A percentile compares a stretch with the other conserved stretches of the same genome.
phyloP scores from a whole-genome alignment of 2,329 filamentous ascomycete genomes.

The Aspergillus pseudoviridinutans region DNA sequence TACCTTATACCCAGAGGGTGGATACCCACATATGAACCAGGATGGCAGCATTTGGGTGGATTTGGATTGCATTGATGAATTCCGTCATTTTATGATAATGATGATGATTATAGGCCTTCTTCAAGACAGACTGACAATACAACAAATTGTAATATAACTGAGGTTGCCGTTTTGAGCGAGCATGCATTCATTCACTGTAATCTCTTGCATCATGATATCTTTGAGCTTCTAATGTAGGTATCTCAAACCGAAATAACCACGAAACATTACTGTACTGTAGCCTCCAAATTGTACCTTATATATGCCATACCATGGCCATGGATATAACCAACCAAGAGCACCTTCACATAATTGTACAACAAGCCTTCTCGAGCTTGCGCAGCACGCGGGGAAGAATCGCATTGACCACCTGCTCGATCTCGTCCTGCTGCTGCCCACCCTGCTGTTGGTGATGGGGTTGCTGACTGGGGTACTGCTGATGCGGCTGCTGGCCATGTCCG shows the following conservation, averaged over 20 bases:
- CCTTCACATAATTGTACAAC: conserved; percentile 70
- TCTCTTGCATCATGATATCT: background rate
- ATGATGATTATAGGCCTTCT: background rate
- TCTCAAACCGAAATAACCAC: background rate
- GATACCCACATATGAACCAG: background rate
- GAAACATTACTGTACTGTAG: background rate
- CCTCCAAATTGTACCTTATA: conserved; percentile 2
- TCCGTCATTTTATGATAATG: background rate
- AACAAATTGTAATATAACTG: background rate
- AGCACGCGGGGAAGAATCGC: conserved; percentile 59
- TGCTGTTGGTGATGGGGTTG: conserved; percentile 33
- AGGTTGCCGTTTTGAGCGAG: background rate
- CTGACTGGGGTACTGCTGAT: conserved; percentile 41
- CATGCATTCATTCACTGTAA: background rate
- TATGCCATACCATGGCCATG: background rate
- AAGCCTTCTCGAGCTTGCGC: conserved; percentile 63
- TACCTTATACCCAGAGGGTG: background rate
- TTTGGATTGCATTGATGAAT: background rate
- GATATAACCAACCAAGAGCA: background rate
- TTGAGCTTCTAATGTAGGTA: background rate
- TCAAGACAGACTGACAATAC: background rate
- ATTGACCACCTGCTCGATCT: conserved; percentile 58
- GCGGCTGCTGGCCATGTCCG: conserved; percentile 31
- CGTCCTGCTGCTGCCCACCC: conserved; percentile 52
- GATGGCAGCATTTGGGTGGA: background rate